phyloP scores from a whole-genome alignment of 2,329 filamentous ascomycete species.

The Aspergillus tanneri region DNA sequence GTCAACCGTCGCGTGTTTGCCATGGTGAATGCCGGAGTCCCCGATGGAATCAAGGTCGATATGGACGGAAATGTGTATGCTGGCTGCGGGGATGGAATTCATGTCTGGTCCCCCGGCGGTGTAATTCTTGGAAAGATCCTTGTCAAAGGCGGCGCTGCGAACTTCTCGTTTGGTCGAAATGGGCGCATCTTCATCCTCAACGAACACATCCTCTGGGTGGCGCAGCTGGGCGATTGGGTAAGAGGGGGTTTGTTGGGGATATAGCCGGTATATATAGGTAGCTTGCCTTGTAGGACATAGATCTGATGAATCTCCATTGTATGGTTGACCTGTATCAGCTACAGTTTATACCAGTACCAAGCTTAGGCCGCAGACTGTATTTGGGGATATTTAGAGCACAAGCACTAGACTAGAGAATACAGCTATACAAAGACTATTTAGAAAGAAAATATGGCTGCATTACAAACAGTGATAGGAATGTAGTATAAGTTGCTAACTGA shows the following conservation, averaged over 20 bases:
- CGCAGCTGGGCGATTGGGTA: conserved; percentile 34
- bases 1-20: conserved; percentile 55
- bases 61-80: conserved; percentile 56
- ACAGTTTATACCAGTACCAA: no score
- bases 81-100: conserved; percentile 55
- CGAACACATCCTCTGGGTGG: conserved; percentile 48
- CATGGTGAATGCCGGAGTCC: conserved; percentile 48
- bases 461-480: no score
- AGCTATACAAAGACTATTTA: no score
- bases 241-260: conserved; percentile 15
- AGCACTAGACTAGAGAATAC: no score
- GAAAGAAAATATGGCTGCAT: no score
- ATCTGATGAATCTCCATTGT: no score
- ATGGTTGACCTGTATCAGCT: no score
- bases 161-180: conserved; percentile 51
- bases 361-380: no score
- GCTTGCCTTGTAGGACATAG: no score
- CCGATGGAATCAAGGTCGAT: conserved; percentile 52
- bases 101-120: conserved; percentile 54
- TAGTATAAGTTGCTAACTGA: no score
- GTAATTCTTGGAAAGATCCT: conserved; percentile 58
- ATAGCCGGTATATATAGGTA: neutral
- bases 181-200: conserved; percentile 37
- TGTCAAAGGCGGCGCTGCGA: conserved; percentile 48
- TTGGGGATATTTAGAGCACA: no score